These are phyloP conservation scores for Rhazya stricta DNA, from an alignment of 257 asterid genomes.

Conservation along the genomic window DNA sequence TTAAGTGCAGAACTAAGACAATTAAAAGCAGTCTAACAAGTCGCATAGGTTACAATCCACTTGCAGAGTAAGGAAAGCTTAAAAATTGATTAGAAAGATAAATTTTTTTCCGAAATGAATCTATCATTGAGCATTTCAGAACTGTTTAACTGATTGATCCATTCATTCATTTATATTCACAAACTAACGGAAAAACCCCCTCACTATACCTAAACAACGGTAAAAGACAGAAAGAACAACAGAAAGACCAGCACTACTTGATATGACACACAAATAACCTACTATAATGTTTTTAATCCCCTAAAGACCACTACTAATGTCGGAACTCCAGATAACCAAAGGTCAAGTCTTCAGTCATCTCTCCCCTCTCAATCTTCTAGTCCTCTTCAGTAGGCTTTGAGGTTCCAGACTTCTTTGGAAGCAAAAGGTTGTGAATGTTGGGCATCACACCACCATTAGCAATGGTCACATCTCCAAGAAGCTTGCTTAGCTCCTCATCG, in stretches of 20 bases:
- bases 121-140: not conserved
- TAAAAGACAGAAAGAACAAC: not conserved
- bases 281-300: not conserved
- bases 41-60: not conserved
- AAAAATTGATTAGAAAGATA: not conserved
- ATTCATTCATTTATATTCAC: conserved; percentile 25
- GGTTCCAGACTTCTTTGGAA: conserved; percentile 65
- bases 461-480: conserved; percentile 74
- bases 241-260: conserved; percentile 1
- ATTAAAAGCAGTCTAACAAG: not conserved
- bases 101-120: not conserved
- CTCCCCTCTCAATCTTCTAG: conserved; percentile 19
- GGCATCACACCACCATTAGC: conserved; percentile 89
- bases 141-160: conserved; percentile 12
- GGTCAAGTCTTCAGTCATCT: not conserved
- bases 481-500: conserved; percentile 71
- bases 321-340: not conserved
- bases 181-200: conserved; percentile 14
- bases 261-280: conserved; percentile 2
- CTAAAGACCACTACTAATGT: not conserved
- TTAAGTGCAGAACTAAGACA: too few relatives aligned
- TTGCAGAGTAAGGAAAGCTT: not conserved
- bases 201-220: conserved; percentile 4
- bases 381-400: conserved; percentile 62
- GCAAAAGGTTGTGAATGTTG: conserved; percentile 69